Conservation (phyloP, 495 filamentous ascomycete genomes). For the Aspergillus steynii region DNA sequence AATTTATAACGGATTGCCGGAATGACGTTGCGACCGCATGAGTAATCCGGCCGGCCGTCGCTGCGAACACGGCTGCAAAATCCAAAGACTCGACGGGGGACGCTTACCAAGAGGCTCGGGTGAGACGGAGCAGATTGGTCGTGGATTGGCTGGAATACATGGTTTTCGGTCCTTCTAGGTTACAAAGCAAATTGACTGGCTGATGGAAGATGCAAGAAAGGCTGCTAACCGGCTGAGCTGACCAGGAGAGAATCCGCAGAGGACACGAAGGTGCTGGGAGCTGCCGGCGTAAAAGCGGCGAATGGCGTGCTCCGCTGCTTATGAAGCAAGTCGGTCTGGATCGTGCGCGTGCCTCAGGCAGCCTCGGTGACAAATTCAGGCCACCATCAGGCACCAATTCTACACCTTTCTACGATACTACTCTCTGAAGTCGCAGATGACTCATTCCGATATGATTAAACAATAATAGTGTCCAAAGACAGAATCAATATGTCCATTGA, state of each 20-base stretch:
- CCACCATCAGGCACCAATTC: too few relatives aligned
- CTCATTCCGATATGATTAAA: not conserved
- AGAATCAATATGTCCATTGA: conserved; percentile 24
- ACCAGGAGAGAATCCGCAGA: not conserved
- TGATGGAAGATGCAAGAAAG: not conserved
- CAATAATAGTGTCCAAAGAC: not conserved
- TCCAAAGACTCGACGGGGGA: too few relatives aligned
- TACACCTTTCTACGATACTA: too few relatives aligned
- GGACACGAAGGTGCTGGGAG: conserved; percentile 8
- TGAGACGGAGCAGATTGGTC: conserved; percentile 13
- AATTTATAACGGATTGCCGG: conserved; percentile 17
- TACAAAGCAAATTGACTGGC: not conserved
- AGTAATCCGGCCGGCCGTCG: conserved; percentile 1
- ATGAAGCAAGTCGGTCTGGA: conserved; percentile 30
- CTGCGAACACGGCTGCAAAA: conserved; percentile 7
- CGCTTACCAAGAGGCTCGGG: conserved; percentile 23
- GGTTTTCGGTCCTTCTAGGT: conserved; percentile 6
- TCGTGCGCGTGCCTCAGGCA: conserved; percentile 13
- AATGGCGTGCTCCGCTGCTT: conserved; percentile 32
- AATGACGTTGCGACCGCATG: conserved; percentile 22
- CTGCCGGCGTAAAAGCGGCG: conserved; percentile 19
- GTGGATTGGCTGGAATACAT: conserved; percentile 15
- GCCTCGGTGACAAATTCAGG: not conserved
- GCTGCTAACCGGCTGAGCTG: not conserved
- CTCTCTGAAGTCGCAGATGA: not conserved